These are phyloP conservation scores for Cryphonectria carpinicola DNA, from an alignment of 2,329 filamentous ascomycete species.

Conservation along the genomic window DNA sequence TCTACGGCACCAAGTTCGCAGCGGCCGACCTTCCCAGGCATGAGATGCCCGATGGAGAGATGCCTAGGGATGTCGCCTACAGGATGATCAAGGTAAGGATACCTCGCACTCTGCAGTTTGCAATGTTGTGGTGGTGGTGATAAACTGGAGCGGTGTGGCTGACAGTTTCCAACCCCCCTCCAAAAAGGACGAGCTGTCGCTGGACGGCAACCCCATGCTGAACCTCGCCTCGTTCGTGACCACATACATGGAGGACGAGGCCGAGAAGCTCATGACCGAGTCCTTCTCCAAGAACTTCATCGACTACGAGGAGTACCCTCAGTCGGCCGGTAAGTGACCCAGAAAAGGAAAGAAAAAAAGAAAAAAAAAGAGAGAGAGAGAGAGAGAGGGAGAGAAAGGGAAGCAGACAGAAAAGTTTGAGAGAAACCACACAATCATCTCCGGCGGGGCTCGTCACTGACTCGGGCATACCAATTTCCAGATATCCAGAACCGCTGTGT, in stretches of 20 bases:
- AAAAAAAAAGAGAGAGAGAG: background rate
- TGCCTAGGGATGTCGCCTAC: conserved; percentile 93
- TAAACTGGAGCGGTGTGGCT: background rate
- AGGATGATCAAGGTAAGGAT: conserved; percentile 75
- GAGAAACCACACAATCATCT: too few species aligned
- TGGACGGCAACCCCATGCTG: conserved; percentile 90
- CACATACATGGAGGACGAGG: conserved; percentile 84
- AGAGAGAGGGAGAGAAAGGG: too few species aligned
- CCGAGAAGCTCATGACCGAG: conserved; percentile 93
- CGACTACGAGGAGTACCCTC: conserved; percentile 84
- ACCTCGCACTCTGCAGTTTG: background rate
- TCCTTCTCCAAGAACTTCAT: conserved; percentile 95
- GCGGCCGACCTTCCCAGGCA: conserved; percentile 76
- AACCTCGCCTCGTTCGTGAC: conserved; percentile 92
- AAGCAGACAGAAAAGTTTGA: too few species aligned
- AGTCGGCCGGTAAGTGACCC: conserved; percentile 63
- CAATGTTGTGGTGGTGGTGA: background rate
- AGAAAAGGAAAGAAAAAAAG: too few species aligned
- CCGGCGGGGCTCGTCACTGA: background rate
- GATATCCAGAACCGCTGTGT: conserved; percentile 87
- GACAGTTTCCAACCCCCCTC: background rate
- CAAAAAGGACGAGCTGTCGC: conserved; percentile 73
- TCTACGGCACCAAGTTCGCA: conserved; percentile 88
- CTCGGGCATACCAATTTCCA: background rate
- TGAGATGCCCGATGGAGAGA: conserved; percentile 87